These are phyloP conservation scores for Leonotis leonurus DNA, from an alignment of 257 asterid species.

Conservation along the genomic window DNA sequence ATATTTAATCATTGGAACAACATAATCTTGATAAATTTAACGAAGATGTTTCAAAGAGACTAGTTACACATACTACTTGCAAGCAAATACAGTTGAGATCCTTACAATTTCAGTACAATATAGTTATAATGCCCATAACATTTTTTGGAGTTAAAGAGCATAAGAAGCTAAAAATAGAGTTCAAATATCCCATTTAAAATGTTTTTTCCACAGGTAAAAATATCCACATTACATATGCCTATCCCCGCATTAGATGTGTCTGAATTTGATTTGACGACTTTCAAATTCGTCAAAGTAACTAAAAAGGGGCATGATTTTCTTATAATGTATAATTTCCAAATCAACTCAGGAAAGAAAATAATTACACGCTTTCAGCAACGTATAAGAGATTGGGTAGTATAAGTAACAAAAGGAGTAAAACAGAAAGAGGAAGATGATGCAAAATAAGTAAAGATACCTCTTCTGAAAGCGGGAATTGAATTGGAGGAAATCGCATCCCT, in stretches of 20 bases:
- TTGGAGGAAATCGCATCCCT: slow-evolving; percentile 85
- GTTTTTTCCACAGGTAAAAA: too few species aligned
- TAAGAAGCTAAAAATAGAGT: background rate
- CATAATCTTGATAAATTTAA: background rate
- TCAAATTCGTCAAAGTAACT: background rate
- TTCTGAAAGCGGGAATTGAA: slow-evolving; percentile 87
- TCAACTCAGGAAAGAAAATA: background rate
- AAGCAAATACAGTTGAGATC: background rate
- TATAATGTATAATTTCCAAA: background rate
- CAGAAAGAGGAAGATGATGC: background rate
- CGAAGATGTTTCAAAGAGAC: background rate
- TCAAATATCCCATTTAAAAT: too few species aligned
- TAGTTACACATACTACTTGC: background rate
- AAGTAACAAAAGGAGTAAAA: background rate
- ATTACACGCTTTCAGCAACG: background rate
- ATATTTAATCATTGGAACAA: background rate
- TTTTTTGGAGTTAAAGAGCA: background rate
- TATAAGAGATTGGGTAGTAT: background rate
- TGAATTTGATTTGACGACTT: background rate
- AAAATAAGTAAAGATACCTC: slow-evolving; percentile 34
- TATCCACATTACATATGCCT: background rate
- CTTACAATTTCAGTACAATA: too few species aligned
- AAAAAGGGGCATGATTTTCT: background rate
- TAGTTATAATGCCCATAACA: too few species aligned
- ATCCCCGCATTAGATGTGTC: background rate